Conservation (phyloP, 371 early-diverging fungal species). For the Mortierella sp. region DNA sequence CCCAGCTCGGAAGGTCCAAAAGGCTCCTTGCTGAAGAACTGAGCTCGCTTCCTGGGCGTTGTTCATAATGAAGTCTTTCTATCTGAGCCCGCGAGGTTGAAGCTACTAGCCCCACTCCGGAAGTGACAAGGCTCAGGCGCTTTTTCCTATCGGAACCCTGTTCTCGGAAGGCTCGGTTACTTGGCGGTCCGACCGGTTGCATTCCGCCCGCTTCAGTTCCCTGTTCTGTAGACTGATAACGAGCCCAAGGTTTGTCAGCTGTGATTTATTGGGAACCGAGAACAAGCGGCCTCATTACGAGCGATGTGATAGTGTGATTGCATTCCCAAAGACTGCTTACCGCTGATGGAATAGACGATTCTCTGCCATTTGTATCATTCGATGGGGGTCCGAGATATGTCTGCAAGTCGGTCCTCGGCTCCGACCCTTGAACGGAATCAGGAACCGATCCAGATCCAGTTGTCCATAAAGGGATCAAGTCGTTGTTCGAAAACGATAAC, state of each 20-base stretch:
- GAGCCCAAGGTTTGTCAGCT: too few relatives aligned
- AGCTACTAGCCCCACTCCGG: constrained; percentile 23
- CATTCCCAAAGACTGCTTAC: too few relatives aligned
- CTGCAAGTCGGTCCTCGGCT: constrained; percentile 11
- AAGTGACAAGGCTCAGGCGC: constrained; percentile 29
- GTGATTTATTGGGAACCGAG: too few relatives aligned
- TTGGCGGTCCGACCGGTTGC: constrained; percentile 6
- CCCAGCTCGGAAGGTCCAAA: constrained; percentile 37
- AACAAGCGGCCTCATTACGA: too few relatives aligned
- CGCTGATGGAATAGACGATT: too few relatives aligned
- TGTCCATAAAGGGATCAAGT: constrained; percentile 23
- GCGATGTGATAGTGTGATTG: too few relatives aligned
- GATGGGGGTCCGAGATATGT: constrained; percentile 20
- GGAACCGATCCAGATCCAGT: neutral
- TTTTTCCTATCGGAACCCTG: constrained; percentile 15
- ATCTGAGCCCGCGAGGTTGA: constrained; percentile 8
- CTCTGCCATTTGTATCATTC: too few relatives aligned
- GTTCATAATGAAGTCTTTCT: neutral
- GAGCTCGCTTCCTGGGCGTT: too few relatives aligned
- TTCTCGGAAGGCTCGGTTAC: neutral
- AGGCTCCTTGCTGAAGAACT: constrained; percentile 2
- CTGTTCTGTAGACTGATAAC: too few relatives aligned
- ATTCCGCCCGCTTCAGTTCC: too few relatives aligned
- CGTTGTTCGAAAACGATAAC: constrained; percentile 39
- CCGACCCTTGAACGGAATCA: neutral